A percentile compares a stretch with the other conserved stretches of the same genome.
Evolutionary conservation across 1,284 basidiomycete species (phyloP).

Genomic region (Agaricales sp.): DNA sequence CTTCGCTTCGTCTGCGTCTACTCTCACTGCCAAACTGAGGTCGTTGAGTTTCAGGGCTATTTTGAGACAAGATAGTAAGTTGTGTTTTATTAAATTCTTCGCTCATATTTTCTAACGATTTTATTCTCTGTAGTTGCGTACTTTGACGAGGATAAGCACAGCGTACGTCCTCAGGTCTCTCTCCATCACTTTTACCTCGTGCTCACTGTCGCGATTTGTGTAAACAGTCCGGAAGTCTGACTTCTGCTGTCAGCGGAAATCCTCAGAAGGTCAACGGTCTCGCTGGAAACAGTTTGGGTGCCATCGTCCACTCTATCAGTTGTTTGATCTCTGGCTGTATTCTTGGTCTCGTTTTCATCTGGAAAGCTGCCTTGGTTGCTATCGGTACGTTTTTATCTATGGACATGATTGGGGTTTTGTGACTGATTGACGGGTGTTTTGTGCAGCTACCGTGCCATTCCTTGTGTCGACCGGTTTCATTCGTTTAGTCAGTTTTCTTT

Average conservation of each 20-base stretch:
- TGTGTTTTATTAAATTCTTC: background rate
- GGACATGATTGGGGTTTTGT: constrained; percentile 13
- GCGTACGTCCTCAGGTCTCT: constrained; percentile 30
- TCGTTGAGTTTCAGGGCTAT: constrained; percentile 65
- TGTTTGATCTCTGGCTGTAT: constrained; percentile 72
- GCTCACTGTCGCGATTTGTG: background rate
- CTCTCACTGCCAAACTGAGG: constrained; percentile 60
- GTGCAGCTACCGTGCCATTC: constrained; percentile 75
- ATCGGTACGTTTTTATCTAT: constrained; percentile 35
- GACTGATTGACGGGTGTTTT: constrained; percentile 9
- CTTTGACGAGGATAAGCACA: constrained; percentile 82
- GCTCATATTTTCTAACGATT: constrained; percentile 7
- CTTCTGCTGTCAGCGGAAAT: constrained; percentile 75
- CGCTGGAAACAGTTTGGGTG: constrained; percentile 81
- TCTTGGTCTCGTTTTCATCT: constrained; percentile 73
- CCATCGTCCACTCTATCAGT: constrained; percentile 70
- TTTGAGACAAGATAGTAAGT: constrained; percentile 73
- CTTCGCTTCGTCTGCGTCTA: constrained; percentile 59
- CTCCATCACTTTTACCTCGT: background rate
- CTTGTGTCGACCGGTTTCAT: constrained; percentile 85
- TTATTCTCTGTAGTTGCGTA: constrained; percentile 49
- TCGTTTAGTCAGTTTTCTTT: constrained; percentile 37
- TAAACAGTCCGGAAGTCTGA: constrained; percentile 68
- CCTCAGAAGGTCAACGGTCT: constrained; percentile 90
- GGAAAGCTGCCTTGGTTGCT: constrained; percentile 71